A percentile compares a stretch with the other conserved stretches of the same genome.
phyloP scores from a whole-genome alignment of 2,329 filamentous ascomycete genomes.

The Gyromitra esculenta region DNA sequence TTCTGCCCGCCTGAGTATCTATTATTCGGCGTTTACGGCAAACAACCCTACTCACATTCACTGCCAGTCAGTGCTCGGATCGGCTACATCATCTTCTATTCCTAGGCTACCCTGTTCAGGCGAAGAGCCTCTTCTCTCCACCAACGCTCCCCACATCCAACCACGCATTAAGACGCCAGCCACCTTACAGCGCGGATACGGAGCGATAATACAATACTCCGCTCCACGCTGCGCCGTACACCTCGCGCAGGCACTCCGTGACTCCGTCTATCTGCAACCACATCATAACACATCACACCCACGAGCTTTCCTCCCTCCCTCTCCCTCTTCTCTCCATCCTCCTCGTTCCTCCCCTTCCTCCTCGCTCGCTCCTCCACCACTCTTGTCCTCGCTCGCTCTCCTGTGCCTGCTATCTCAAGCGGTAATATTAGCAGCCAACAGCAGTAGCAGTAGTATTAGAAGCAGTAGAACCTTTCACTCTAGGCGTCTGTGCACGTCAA shows the following conservation, averaged over 20 bases:
- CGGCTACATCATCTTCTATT: conserved; percentile 50
- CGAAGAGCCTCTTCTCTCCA: conserved; percentile 45
- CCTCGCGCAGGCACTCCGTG: conserved; percentile 40
- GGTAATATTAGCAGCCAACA: conserved; percentile 31
- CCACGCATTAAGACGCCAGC: conserved; percentile 43
- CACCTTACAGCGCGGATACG: conserved; percentile 36
- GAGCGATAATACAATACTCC: conserved; percentile 38
- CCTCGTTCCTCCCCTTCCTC: background rate
- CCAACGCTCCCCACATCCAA: conserved; percentile 42
- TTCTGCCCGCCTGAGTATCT: conserved; percentile 3
- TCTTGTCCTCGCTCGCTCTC: conserved; percentile 4
- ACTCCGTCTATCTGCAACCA: conserved; percentile 44
- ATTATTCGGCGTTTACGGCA: conserved; percentile 35
- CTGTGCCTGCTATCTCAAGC: conserved; percentile 15
- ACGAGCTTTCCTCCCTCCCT: conserved; percentile 24
- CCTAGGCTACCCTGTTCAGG: conserved; percentile 37
- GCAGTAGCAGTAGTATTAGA: conserved; percentile 40
- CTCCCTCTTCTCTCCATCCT: background rate
- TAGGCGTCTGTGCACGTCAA: conserved; percentile 38
- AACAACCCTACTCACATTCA: background rate
- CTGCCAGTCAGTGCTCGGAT: conserved; percentile 24
- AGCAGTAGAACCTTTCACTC: conserved; percentile 37
- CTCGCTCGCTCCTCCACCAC: background rate
- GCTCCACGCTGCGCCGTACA: conserved; percentile 43
- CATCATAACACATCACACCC: conserved; percentile 44